These are phyloP conservation scores for Escovopsis sp. DNA, from an alignment of 2,329 filamentous ascomycete genomes.

Conservation along the genomic window DNA sequence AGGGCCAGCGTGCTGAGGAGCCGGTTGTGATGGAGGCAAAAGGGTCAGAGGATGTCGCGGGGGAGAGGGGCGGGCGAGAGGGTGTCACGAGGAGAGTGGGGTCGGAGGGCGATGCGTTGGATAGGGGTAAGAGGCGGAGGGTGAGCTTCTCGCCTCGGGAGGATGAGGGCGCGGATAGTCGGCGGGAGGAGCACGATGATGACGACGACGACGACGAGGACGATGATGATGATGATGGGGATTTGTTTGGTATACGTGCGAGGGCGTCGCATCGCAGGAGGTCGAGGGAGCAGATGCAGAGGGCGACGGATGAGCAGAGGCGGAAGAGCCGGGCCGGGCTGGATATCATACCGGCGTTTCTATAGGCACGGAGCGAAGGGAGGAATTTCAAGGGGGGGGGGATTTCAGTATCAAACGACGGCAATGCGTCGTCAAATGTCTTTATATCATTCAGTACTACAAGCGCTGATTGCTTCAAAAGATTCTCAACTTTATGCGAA, in stretches of 20 bases:
- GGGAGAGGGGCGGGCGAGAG: slow-evolving; percentile 9
- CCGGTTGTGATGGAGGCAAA: slow-evolving; percentile 8
- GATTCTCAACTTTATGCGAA: too few species aligned
- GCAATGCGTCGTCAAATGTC: not conserved
- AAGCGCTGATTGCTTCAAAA: not conserved
- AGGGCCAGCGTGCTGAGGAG: too few species aligned
- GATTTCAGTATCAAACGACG: not conserved
- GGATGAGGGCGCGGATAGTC: not conserved
- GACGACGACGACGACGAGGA: slow-evolving; percentile 3
- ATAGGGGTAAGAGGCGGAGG: slow-evolving; percentile 2
- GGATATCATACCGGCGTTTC: slow-evolving; percentile 24
- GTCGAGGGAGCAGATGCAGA: slow-evolving; percentile 16
- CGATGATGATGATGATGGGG: slow-evolving; percentile 14
- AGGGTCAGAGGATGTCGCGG: slow-evolving; percentile 4
- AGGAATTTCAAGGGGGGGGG: too few species aligned
- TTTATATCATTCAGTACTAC: not conserved
- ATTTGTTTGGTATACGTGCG: slow-evolving; percentile 21
- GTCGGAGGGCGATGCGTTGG: slow-evolving; percentile 28
- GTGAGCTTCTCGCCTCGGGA: not conserved
- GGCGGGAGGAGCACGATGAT: not conserved
- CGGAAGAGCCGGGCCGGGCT: slow-evolving; percentile 8
- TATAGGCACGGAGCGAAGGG: slow-evolving; percentile 9
- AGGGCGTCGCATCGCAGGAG: slow-evolving; percentile 17
- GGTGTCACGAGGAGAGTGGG: slow-evolving; percentile 21
- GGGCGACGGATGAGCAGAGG: slow-evolving; percentile 4